Base-by-base conservation (phyloP, 129 eudicot genomes). In the Tagetes erecta region DNA sequence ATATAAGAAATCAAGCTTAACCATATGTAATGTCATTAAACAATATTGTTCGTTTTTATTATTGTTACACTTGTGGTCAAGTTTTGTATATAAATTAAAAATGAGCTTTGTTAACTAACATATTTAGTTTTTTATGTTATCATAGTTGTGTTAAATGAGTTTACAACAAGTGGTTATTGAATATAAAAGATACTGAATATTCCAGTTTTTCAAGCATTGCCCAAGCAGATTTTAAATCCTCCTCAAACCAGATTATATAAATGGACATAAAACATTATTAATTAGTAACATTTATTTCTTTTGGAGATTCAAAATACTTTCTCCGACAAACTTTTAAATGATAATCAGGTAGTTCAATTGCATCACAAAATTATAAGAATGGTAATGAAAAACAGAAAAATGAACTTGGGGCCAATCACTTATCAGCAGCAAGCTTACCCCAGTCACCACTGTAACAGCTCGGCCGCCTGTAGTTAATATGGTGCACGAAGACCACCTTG, bases 401-500 rank as follows among this genome's bases (percentile, higher is more conserved):
- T 12, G 11, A 60, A 60, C 5, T 37, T 60, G 42, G 44, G 44
- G 67, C 20, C 67, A 60, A 55, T 31, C n/a, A 58, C 38, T 58
- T 31, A 60, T 60, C 67, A 60, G 8, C 67, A 60, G 8, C 41
- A 58, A 58, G 41, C 66, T 59, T 59, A 59, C 66, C 20, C 8
- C 66, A 59, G 13, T 59, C 6, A 6, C 41, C 64, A 34, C 20
- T 35, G 67, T 35, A 60, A 36, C 67, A 11, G 41, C 67, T 27
- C 2, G 39, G 8, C 14, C 20, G 67, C 44, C 44, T 35, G 66
- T 41, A 10, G 42, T 90, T 86, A 87, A 76, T 83, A 89, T 63
- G 80, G 95, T 76, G 88, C 80, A 80, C 63, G 89, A 78, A 74
- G 79, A 78, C 85, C 62, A 72, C 84, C 90, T 79, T 51, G 91